Conservation (phyloP, 257 asterid genomes). For the Linderniella brevidens region DNA sequence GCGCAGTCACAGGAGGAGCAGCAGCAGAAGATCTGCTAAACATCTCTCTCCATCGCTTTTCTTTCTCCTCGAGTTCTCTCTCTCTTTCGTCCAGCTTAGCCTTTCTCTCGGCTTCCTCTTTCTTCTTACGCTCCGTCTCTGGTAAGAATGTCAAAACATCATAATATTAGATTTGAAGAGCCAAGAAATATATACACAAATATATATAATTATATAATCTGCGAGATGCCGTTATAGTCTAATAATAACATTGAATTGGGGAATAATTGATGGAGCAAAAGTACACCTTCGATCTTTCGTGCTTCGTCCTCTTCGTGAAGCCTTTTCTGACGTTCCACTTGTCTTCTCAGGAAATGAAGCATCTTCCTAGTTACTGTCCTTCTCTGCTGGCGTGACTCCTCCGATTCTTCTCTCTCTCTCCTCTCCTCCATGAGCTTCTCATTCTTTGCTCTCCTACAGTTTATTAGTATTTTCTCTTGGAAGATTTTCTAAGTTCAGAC, state of each 20-base stretch:
- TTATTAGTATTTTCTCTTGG: slow-evolving; percentile 31
- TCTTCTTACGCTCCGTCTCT: slow-evolving; percentile 55
- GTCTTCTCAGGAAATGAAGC: slow-evolving; percentile 38
- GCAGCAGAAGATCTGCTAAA: slow-evolving; percentile 21
- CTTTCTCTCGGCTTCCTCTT: slow-evolving; percentile 53
- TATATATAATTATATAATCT: no score
- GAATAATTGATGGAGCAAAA: no score
- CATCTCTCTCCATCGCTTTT: slow-evolving; percentile 20
- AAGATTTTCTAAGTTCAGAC: slow-evolving; percentile 29
- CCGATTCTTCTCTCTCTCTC: slow-evolving; percentile 27
- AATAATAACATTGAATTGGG: no score
- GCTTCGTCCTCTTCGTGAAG: slow-evolving; percentile 77
- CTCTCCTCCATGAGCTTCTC: slow-evolving; percentile 30
- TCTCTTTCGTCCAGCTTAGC: slow-evolving; percentile 63
- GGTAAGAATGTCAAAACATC: no score
- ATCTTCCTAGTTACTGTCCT: slow-evolving; percentile 55
- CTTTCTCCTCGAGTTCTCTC: slow-evolving; percentile 57
- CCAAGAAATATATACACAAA: no score
- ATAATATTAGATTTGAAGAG: no score
- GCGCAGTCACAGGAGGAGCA: slow-evolving; percentile 19
- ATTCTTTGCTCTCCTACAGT: slow-evolving; percentile 27
- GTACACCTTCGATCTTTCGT: slow-evolving; percentile 62
- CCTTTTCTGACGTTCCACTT: slow-evolving; percentile 59
- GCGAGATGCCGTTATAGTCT: no score
- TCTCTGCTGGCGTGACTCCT: slow-evolving; percentile 40